Evolutionary conservation across 164 flowering plant genomes (phyloP).

Genomic region (Taxillus chinensis): DNA sequence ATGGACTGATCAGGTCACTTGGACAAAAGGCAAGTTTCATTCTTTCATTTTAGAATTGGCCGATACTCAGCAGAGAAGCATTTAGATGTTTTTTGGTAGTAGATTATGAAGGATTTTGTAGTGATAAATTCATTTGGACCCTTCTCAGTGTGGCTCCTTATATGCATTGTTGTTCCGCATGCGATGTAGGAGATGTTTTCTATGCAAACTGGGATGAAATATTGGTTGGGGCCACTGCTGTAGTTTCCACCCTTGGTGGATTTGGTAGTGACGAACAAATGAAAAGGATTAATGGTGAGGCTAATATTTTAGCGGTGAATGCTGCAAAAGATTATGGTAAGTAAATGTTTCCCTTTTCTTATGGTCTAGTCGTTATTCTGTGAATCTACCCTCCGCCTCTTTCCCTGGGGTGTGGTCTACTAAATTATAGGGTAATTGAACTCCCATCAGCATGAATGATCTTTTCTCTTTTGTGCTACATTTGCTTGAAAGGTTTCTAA

Average conservation of each 20-base stretch:
- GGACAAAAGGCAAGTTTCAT: slow-evolving; percentile 61
- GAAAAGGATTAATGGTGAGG: slow-evolving; percentile 91
- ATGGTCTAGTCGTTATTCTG: neutral
- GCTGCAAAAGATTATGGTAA: slow-evolving; percentile 89
- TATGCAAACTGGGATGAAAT: slow-evolving; percentile 92
- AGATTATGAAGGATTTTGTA: no score
- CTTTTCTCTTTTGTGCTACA: no score
- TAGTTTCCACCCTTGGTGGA: slow-evolving; percentile 94
- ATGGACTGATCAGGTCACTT: slow-evolving; percentile 89
- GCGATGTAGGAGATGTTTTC: slow-evolving; percentile 85
- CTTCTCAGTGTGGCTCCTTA: no score
- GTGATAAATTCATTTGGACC: no score
- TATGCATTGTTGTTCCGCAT: neutral
- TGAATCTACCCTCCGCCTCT: no score
- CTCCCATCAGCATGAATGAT: no score
- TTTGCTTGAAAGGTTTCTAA: no score
- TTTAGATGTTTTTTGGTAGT: no score
- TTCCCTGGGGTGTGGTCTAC: no score
- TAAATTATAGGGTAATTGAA: no score
- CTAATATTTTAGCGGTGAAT: slow-evolving; percentile 72
- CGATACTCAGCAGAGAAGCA: no score
- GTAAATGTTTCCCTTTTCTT: slow-evolving; percentile 7
- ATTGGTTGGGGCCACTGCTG: slow-evolving; percentile 87
- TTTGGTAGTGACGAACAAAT: slow-evolving; percentile 96
- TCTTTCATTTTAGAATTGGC: neutral